Conservation (phyloP, 371 early-diverging fungal species). For the Actinomortierella ambigua region DNA sequence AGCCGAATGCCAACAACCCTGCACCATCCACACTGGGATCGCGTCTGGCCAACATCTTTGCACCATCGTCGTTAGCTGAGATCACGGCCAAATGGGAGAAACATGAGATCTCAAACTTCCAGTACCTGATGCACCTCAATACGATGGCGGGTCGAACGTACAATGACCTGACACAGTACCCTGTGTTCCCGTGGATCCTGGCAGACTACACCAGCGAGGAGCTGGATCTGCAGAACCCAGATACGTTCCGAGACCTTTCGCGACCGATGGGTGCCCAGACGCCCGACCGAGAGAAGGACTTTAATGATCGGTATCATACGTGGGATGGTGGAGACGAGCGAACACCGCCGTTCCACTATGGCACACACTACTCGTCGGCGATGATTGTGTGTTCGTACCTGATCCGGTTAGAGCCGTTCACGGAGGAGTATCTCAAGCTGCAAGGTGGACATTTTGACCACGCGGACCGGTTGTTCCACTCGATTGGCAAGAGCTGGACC, state of each 20-base stretch:
- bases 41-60: constrained; percentile 60
- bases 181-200: constrained; percentile 78
- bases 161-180: constrained; percentile 73
- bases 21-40: constrained; percentile 43
- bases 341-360: constrained; percentile 82
- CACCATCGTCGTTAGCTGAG: constrained; percentile 68
- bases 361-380: constrained; percentile 91
- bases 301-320: constrained; percentile 55
- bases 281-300: constrained; percentile 62
- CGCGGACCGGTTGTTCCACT: constrained; percentile 73
- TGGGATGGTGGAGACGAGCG: constrained; percentile 66
- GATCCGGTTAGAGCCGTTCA: constrained; percentile 87
- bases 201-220: constrained; percentile 71
- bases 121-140: constrained; percentile 88
- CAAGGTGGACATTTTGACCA: constrained; percentile 92
- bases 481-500: constrained; percentile 68
- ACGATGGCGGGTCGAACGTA: constrained; percentile 80
- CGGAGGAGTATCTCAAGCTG: constrained; percentile 75
- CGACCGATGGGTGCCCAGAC: constrained; percentile 89
- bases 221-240: constrained; percentile 72
- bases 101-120: constrained; percentile 85
- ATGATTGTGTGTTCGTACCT: constrained; percentile 86
- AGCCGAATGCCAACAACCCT: constrained; percentile 50
- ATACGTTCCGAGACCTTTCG: constrained; percentile 79
- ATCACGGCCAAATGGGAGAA: constrained; percentile 76